Conservation (phyloP, 2,329 filamentous ascomycete genomes). For the Macrophomina pseudophaseolina region DNA sequence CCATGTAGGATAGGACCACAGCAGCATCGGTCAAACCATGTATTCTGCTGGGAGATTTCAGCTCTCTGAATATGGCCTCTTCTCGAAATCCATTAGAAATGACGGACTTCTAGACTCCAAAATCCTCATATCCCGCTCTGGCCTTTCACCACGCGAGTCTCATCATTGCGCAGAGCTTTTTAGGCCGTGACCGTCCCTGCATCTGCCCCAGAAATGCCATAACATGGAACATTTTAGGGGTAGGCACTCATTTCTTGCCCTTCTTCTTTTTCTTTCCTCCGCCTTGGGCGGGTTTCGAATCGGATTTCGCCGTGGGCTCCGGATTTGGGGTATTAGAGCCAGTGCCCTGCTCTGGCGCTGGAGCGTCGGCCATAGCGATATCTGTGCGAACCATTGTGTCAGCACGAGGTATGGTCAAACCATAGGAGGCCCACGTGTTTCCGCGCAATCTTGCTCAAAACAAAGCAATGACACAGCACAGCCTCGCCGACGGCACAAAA, state of each 20-base stretch:
- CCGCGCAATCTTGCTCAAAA: background rate
- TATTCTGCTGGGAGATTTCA: no score
- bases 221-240: background rate
- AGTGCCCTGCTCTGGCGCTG: constrained; percentile 36
- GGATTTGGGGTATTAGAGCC: constrained; percentile 40
- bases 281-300: constrained; percentile 29
- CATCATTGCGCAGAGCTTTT: background rate
- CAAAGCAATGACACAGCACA: background rate
- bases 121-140: no score
- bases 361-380: constrained; percentile 40
- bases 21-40: no score
- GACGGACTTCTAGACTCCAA: no score
- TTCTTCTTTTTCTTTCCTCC: constrained; percentile 56
- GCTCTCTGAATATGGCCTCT: no score
- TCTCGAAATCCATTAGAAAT: no score
- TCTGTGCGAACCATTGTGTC: constrained; percentile 31
- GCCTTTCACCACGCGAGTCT: no score
- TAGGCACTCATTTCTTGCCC: constrained; percentile 54
- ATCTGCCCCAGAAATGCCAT: background rate
- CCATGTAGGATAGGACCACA: no score
- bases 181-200: background rate
- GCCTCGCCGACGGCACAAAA: background rate
- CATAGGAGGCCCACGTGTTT: no score
- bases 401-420: background rate
- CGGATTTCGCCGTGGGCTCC: constrained; percentile 35